Evolutionary conservation across 2,329 filamentous ascomycete genomes (phyloP).

Genomic region (Colletotrichum limetticola): DNA sequence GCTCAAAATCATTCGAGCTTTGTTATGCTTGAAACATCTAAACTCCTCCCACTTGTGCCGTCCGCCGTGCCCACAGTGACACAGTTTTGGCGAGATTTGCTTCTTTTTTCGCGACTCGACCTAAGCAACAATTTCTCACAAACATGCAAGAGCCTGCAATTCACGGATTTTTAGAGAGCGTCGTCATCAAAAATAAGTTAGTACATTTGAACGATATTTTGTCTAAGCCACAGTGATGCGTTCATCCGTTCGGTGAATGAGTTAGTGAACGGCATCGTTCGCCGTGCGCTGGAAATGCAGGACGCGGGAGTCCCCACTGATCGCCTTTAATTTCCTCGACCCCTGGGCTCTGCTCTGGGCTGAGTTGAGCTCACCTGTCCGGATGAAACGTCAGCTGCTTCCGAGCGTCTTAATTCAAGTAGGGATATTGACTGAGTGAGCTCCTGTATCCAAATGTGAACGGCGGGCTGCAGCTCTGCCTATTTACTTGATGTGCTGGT

Average conservation of each 20-base stretch:
- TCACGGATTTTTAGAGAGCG: background rate
- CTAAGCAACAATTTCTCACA: background rate
- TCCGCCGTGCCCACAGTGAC: background rate
- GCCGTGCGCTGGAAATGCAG: background rate
- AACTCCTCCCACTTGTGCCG: background rate
- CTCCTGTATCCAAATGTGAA: background rate
- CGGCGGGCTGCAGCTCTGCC: too few relatives aligned
- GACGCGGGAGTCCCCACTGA: constrained; percentile 30
- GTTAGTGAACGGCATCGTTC: background rate
- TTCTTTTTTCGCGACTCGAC: background rate
- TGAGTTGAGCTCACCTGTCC: background rate
- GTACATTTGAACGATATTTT: background rate
- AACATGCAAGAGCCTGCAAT: background rate
- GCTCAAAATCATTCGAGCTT: background rate
- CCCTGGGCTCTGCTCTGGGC: constrained; percentile 1
- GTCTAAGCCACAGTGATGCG: background rate
- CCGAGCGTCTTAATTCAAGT: too few relatives aligned
- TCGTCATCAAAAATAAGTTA: background rate
- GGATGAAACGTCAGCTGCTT: background rate
- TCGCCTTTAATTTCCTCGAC: constrained; percentile 31
- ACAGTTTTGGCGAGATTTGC: background rate
- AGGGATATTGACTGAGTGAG: background rate
- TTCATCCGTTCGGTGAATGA: background rate
- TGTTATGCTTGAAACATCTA: background rate
- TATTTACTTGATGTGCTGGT: background rate